Evolutionary conservation across 116 monocot species (phyloP).

Genomic region (Cymodocea nodosa): DNA sequence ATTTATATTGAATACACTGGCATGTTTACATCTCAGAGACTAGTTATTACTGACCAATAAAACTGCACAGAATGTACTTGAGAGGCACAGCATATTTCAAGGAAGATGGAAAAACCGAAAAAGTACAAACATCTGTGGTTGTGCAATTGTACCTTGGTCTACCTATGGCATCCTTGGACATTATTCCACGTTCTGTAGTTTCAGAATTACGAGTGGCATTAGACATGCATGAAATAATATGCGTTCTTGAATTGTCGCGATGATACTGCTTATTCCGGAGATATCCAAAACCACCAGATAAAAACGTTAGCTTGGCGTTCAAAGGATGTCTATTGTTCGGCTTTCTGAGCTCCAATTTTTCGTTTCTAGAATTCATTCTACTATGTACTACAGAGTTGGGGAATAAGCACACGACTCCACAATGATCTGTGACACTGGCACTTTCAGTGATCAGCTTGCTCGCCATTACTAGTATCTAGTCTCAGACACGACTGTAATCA

Average conservation of each 20-base stretch:
- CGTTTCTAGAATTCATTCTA: not conserved
- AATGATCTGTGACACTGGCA: not conserved
- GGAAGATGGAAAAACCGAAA: not conserved
- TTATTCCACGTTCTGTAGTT: slow-evolving; percentile 1
- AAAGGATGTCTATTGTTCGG: not conserved
- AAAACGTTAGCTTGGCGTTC: slow-evolving; percentile 2
- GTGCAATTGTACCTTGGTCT: not conserved
- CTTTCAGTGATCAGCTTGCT: slow-evolving; percentile 6
- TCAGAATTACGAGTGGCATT: slow-evolving; percentile 4
- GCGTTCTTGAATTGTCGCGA: not conserved
- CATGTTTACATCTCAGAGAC: no score
- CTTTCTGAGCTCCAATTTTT: slow-evolving; percentile 2
- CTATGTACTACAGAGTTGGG: not conserved
- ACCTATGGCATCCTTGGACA: not conserved
- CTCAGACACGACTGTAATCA: no score
- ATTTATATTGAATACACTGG: no score
- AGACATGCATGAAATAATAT: slow-evolving; percentile 5
- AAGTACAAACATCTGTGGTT: no score
- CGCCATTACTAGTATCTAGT: slow-evolving; percentile 1
- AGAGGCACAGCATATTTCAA: no score
- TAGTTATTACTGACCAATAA: no score
- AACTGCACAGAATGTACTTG: not conserved
- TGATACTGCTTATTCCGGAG: not conserved
- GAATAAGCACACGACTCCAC: not conserved
- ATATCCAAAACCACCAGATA: not conserved